Evolutionary conservation across 2,329 filamentous ascomycete species (phyloP).

Genomic region (Daldinia sp.): DNA sequence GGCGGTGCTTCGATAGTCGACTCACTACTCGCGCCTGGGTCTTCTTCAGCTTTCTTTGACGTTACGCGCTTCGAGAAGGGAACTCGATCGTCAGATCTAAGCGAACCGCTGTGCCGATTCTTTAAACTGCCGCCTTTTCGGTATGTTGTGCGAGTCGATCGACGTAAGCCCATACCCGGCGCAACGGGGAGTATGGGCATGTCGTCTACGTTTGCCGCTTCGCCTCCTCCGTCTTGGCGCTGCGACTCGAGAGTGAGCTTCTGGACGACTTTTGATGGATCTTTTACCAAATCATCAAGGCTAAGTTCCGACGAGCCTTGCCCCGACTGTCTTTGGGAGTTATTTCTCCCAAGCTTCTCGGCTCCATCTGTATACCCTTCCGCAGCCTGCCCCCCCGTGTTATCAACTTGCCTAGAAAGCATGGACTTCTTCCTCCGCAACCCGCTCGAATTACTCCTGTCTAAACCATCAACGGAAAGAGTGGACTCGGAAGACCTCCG

Average conservation of each 20-base stretch:
- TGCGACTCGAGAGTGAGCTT: constrained; percentile 69
- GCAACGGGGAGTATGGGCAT: constrained; percentile 85
- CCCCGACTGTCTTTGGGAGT: constrained; percentile 61
- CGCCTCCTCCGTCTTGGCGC: constrained; percentile 52
- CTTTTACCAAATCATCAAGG: constrained; percentile 83
- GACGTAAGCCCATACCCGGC: constrained; percentile 79
- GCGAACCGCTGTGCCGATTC: constrained; percentile 82
- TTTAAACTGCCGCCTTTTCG: constrained; percentile 85
- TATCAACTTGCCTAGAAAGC: constrained; percentile 91
- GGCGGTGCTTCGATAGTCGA: constrained; percentile 56
- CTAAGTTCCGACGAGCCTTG: constrained; percentile 68
- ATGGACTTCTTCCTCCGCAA: constrained; percentile 92
- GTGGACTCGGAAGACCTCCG: constrained; percentile 78
- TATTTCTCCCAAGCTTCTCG: constrained; percentile 78
- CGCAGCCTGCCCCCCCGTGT: constrained; percentile 63
- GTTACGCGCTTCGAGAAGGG: constrained; percentile 77
- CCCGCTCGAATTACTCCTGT: constrained; percentile 65
- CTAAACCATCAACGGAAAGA: constrained; percentile 65
- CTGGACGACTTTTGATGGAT: constrained; percentile 76
- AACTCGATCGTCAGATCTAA: constrained; percentile 78
- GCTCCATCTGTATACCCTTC: constrained; percentile 83
- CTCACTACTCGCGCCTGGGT: constrained; percentile 52
- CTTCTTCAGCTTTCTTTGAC: constrained; percentile 66
- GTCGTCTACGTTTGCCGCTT: constrained; percentile 66
- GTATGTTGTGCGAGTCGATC: constrained; percentile 93